Base-by-base conservation (phyloP, 2,329 filamentous ascomycete genomes). In the Sphaerulina musiva region DNA sequence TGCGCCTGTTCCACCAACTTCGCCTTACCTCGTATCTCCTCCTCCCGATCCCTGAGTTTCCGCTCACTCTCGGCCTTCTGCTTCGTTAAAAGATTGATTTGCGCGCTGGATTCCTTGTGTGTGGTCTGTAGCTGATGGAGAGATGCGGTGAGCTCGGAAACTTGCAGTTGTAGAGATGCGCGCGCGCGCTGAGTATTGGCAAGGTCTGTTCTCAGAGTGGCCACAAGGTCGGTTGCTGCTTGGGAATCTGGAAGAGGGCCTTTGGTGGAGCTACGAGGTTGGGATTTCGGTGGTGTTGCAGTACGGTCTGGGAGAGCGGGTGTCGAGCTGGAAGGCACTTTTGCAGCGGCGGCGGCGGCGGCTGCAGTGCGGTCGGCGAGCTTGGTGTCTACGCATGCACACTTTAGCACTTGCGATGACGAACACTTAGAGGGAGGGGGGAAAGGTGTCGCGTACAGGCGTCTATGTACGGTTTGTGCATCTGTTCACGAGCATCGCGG, bases 1-100 rank as follows among this genome's bases (percentile, higher is more conserved):
- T 97, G 92, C 50, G 95, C 85, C 65, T 92, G 81, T 76, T 90
- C 86, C 2, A 95, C 79, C 60, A 96, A 74, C 69, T 91, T 89
- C 32, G 84, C 83, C 76, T 96, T 96, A 55, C 84, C 88, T 53
- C 79, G 81, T 32, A 96, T 72, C 75, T 97, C 93, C 64, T 95
- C 88, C 58, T 95, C 89, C 31, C 87, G 78, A 69, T 96, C 92
- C 59, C 81, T 84, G 40, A 95, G 74, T 58, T 84, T 84, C 41
- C 82, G 78, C 47, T 80, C 76, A 14, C 93, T 73, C 2, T 76
- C 71, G 14, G 78, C 76, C 34, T 82, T 80, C 64, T 90, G 84
- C 23, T 76, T 73, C 17, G 82, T 80, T 14, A 95, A 73, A 20
- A 79, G 74, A 12, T 76, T 74, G 48, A 95, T 78, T 14, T 78